A percentile compares a stretch with the other conserved stretches of the same genome.
Evolutionary conservation across 192 early-diverging fungal genomes (phyloP).

Genomic region (Dissophora globulifera): DNA sequence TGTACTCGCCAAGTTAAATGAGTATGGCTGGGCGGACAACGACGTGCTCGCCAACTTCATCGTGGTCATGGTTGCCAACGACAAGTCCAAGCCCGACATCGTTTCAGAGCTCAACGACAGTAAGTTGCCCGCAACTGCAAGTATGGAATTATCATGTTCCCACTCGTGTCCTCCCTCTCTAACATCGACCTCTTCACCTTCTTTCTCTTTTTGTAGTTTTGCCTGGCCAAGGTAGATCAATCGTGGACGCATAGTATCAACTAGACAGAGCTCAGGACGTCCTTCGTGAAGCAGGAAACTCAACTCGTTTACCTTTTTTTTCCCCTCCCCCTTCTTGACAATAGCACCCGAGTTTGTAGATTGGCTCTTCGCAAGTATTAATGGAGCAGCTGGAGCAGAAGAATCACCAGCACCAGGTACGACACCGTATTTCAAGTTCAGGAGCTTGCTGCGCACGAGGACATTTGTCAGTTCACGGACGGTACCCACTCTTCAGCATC

Average conservation of each 20-base stretch:
- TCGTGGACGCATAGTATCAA: no score
- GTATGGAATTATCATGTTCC: no score
- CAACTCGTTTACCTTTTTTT: background rate
- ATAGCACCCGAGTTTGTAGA: slow-evolving; percentile 33
- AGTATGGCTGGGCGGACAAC: slow-evolving; percentile 46
- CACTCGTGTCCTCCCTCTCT: no score
- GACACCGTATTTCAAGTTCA: no score
- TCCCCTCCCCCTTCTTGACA: background rate
- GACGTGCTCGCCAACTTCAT: slow-evolving; percentile 51
- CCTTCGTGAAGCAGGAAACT: no score
- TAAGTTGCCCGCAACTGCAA: slow-evolving; percentile 4
- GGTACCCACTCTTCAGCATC: background rate
- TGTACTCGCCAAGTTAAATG: slow-evolving; percentile 28
- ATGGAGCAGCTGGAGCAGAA: background rate
- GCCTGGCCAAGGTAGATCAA: slow-evolving; percentile 21
- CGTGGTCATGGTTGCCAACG: slow-evolving; percentile 52
- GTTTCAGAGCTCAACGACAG: slow-evolving; percentile 37
- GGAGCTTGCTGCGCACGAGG: no score
- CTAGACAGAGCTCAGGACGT: no score
- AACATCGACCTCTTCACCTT: background rate
- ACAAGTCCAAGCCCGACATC: slow-evolving; percentile 36
- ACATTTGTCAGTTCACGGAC: background rate
- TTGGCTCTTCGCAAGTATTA: slow-evolving; percentile 27
- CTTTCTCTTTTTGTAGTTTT: slow-evolving; percentile 8
- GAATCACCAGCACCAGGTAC: background rate